Evolutionary conservation across 2,329 filamentous ascomycete species (phyloP), one percentile per base, ranked within the genome.

Genomic region (Pyricularia sp.): DNA sequence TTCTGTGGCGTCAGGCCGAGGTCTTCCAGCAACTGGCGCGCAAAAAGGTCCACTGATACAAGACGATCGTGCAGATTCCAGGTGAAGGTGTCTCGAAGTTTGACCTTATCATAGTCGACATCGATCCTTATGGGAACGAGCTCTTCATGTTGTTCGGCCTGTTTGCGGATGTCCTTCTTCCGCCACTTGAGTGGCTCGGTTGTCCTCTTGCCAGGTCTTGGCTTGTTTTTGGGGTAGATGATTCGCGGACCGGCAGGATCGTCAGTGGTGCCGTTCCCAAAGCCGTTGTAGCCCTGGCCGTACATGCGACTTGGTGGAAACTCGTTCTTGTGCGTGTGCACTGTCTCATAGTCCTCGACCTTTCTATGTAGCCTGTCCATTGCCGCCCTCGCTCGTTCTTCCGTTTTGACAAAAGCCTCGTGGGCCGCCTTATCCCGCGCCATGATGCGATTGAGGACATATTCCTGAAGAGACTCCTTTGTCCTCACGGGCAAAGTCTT

Each of bases 1-100:
- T 90, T 86, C 66, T 92, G 90, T 50, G 90, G 86, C 74, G 94
- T 91, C 31, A 92, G 80, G 2, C 93, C 92, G 75, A 99, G 87
- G 76, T 99, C 95, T 78, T 99, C 95, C 6, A 98, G 88, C 25
- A 99, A 84, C 77, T 95, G 93, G 70, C 92, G 88, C 0, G 94
- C 92, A 77, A 98, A 98, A 12, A 95, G 79, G 69, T 97, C 91
- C 25, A 90, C 87, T 26, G 88, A 85, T 3, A 96, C 87, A 14
- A 95, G 85, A 70, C 94, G 90, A 77, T 99, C 95, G 80, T 97
- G 92, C 50, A 98, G 84, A 78, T 99, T 99, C 94, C 94, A 99
- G 3, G 95, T 98, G 73, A 99, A 97, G 0, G 95, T 98, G 79
- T 99, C 95, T 77, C 95, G 91, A 70, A 99, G 84, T 79, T 95